Evolutionary conservation across 1,284 basidiomycete genomes (phyloP).

Genomic region (Xanthoconium separans): DNA sequence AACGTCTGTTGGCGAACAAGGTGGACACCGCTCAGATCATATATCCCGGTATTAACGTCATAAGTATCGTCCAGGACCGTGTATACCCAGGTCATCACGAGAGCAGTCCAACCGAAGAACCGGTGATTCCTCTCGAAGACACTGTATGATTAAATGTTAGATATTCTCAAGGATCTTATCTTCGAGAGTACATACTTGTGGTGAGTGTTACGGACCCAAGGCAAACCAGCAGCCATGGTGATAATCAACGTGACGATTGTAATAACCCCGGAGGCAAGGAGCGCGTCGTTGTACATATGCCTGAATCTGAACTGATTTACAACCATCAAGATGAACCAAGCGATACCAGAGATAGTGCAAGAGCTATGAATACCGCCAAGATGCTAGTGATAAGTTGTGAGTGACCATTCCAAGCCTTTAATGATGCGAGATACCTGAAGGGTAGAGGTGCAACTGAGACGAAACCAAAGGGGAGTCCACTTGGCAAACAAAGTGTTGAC

Average conservation of each 20-base stretch:
- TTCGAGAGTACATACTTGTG: constrained; percentile 57
- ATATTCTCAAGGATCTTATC: neutral
- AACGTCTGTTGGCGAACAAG: constrained; percentile 69
- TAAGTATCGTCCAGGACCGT: constrained; percentile 65
- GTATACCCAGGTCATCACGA: constrained; percentile 66
- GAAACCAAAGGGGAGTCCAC: constrained; percentile 72
- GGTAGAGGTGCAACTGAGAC: constrained; percentile 67
- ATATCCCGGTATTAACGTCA: constrained; percentile 48
- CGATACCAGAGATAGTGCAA: constrained; percentile 65
- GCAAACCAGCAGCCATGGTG: constrained; percentile 58
- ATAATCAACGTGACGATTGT: constrained; percentile 54
- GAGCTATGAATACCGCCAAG: constrained; percentile 76
- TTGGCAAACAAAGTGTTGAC: constrained; percentile 60
- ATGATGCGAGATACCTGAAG: constrained; percentile 47
- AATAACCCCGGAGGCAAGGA: constrained; percentile 58
- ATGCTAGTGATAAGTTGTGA: constrained; percentile 44
- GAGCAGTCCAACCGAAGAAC: constrained; percentile 69
- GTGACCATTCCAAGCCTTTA: neutral
- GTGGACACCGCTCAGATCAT: constrained; percentile 53
- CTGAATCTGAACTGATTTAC: constrained; percentile 51
- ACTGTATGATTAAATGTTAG: constrained; percentile 35
- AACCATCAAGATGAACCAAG: constrained; percentile 64
- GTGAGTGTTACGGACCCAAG: constrained; percentile 72
- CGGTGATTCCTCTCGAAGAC: constrained; percentile 75
- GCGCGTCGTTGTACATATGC: constrained; percentile 48